Base-by-base conservation (phyloP, 768 basidiomycete species). In the Goffeauzyma gilvescens region DNA sequence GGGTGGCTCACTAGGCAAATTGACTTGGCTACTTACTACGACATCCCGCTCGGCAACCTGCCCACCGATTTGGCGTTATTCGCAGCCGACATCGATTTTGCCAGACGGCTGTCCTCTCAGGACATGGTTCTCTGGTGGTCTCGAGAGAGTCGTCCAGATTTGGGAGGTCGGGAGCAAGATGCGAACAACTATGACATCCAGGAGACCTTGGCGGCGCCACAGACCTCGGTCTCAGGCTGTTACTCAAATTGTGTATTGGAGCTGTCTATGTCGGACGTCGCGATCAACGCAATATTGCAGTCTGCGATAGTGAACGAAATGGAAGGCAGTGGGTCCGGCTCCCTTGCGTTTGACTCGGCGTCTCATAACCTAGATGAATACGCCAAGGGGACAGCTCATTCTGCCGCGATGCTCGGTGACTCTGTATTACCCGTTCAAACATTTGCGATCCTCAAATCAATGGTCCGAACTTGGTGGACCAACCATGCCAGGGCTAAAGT, bases 71-170 rank as follows among this genome's bases (percentile, higher is more conserved):
- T 82, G 32, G 78, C 85, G 1, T 67, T 95, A n/a, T 71, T 79
- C 52, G 67, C 90, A 36, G 75, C 86, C 1, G 93, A 98, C 52
- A 70, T 98, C 50, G 79, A 75, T 50, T 93, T 95, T 53, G 83
- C 93, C 2, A 76, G 90, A 5, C 75, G 82, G 31, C 65, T 96
- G 41, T 67, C 79, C 23, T 76, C 78, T 35, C 84, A 95, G 49
- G 93, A 96, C 55, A 76, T 83, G 55, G 69, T 95, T 3, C 68
- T 98, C 3, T 98, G 93, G 93, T 98, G 93, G 93, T 90, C 93
- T 7, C 72, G 79, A 2, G 75, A 78, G 3, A 76, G 83, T 23
- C 73, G 73, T 15, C 89, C 93, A 3, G 93, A 98, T 65, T 70
- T 96, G 0, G 93, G 93, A 25, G 93, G 93, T 3, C 72, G 79